phyloP scores from a whole-genome alignment of 257 asterid species.

The Solanum commersonii region DNA sequence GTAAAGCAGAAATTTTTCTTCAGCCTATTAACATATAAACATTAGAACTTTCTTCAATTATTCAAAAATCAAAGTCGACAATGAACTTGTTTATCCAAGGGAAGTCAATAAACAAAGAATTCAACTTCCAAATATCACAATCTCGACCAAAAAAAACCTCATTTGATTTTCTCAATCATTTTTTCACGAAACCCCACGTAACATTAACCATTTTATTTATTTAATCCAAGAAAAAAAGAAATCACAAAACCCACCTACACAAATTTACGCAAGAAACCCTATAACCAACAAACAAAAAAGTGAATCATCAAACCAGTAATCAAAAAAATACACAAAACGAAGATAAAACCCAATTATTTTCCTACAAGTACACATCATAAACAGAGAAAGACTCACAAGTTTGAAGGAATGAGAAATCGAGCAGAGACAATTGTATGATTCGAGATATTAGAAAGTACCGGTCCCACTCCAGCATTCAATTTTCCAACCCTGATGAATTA shows the following conservation, averaged over 20 bases:
- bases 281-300: background rate
- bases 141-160: no score
- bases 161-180: background rate
- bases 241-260: background rate
- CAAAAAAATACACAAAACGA: background rate
- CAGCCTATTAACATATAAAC: no score
- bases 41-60: no score
- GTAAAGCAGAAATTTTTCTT: no score
- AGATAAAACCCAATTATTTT: background rate
- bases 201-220: background rate
- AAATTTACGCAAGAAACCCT: background rate
- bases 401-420: slow-evolving; percentile 35
- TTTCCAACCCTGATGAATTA: background rate
- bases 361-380: background rate
- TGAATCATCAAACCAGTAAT: background rate
- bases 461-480: slow-evolving; percentile 18
- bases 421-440: slow-evolving; percentile 43
- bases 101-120: background rate
- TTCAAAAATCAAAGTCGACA: no score
- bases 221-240: background rate
- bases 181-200: background rate
- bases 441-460: slow-evolving; percentile 61
- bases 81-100: background rate
- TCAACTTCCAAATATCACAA: background rate
- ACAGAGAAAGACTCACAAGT: slow-evolving; percentile 32